Evolutionary conservation across 2,329 filamentous ascomycete species (phyloP), one percentile per base, ranked within the genome.

Genomic region (Cercospora sp.): DNA sequence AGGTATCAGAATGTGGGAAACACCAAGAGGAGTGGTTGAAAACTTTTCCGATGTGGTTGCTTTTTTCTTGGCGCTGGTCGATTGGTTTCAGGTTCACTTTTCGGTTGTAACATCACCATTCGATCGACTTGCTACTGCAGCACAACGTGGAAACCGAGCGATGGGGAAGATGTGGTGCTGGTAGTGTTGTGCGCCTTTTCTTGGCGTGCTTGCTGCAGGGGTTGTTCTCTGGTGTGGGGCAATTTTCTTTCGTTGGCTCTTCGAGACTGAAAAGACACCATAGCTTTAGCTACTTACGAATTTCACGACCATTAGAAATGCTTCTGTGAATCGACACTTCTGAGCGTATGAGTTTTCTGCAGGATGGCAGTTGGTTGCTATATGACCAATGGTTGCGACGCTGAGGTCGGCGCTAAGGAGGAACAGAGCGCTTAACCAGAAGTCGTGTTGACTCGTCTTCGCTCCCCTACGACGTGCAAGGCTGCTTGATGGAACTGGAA

Each of bases 1-100:
- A 69, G 69, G 58, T 75, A 73, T 64, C 65, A 68, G 33, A 66
- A 67, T 2, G 71, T 77, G 40, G 74, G 74, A 8, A 76, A 75
- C 53, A 53, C 67, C 1, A 69, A 73, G 33, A 68, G 73, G 40
- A 67, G 57, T 64, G 59, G 63, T 63, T 68, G 63, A 65, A 28
- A 13, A 18, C 3, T 13, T 18, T 20, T 23, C 48, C n/a, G 36
- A 42, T 42, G 36, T 42, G 2, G 36, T 42, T 42, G 36, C 7
- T 26, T 28, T 28, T 48, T 16, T 23, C 16, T 18, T 26, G 33
- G 16, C 36, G 33, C 36, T 20, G 16, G 36, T 42, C 18, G 18
- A 4, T 33, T 18, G 26, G 62, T 64, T 64, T 64, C 62, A 64
- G 33, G 28, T 55, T 31, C n/a, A 20, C 48, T 28, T 28, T 55